Conservation (phyloP, 1,284 basidiomycete genomes). For the Pseudozyma pruni region DNA sequence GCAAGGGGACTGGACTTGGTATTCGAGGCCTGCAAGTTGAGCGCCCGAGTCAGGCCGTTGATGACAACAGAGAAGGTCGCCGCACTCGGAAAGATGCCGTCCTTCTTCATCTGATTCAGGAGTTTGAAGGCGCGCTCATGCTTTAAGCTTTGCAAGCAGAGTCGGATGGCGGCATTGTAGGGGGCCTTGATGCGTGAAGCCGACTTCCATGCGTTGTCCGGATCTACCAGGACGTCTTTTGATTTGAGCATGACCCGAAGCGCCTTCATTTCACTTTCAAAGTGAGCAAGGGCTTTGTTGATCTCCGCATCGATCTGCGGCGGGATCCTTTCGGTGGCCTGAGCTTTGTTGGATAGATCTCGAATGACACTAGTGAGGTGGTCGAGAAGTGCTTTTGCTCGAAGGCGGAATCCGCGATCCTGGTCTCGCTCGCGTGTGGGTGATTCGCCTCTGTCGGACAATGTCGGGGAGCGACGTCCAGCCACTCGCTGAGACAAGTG, state of each 20-base stretch:
- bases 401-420: slow-evolving; percentile 21
- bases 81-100: slow-evolving; percentile 36
- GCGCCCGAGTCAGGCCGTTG: slow-evolving; percentile 9
- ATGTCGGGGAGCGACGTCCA: no score
- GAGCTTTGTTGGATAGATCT: neutral
- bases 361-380: neutral
- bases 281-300: slow-evolving; percentile 7
- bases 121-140: slow-evolving; percentile 25
- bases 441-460: neutral
- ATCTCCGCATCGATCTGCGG: slow-evolving; percentile 15
- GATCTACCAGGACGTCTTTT: slow-evolving; percentile 32
- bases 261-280: slow-evolving; percentile 34
- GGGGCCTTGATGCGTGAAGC: slow-evolving; percentile 41
- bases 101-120: slow-evolving; percentile 48
- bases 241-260: slow-evolving; percentile 43
- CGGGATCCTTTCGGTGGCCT: neutral
- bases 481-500: no score
- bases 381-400: slow-evolving; percentile 14
- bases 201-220: slow-evolving; percentile 32
- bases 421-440: neutral
- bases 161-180: slow-evolving; percentile 29
- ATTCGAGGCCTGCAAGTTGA: neutral
- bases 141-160: slow-evolving; percentile 15
- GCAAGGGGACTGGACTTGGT: neutral
- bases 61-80: slow-evolving; percentile 27